Evolutionary conservation across 176 grass and related monocot genomes (phyloP), one percentile per base, ranked within the genome.

Genomic region (Pharus latifolius): DNA sequence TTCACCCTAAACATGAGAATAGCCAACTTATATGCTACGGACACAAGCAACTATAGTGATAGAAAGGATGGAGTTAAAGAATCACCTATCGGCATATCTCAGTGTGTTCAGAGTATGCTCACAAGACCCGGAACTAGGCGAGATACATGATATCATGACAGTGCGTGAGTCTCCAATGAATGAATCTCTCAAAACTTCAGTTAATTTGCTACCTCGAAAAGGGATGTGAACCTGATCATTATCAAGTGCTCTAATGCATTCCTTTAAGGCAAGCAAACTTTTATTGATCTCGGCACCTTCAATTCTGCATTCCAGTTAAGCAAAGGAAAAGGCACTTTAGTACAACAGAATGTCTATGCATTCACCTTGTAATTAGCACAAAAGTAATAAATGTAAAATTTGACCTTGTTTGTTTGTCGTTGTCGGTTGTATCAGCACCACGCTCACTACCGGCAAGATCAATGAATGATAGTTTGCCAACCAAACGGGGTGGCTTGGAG

Each of bases 201-300:
- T 99, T 61, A 95, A 47, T 81, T 99, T 99, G 80, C 96, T 99
- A 27, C 96, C 96, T 70, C 96, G 89, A 63, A 99, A 99, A 54
- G 96, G 96, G 73, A 99, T 99, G 82, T 99, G 96, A 73, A 72
- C 90, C 59, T 99, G 90, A 60, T 99, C 96, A 20, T 95, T 99
- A 82, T 99, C 96, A 26, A 99, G 84, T 64, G 96, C 96, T 77
- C 96, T 83, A 61, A 99, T 99, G 73, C 96, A 99, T 79, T 99
- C 96, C 34, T 99, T 99, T 33, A 99, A 83, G 19, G 90, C 96
- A 80, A 99, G 85, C 78, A 99, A 88, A 81, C 96, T 99, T 93
- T 99, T 99, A 79, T 99, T 99, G 56, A 99, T 99, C 82, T 99
- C 96, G 52, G 96, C 96, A 46, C 96, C 96, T 84, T 99, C 96